Conservation (phyloP, 192 early-diverging fungal species). For the Coemansia sp. region DNA sequence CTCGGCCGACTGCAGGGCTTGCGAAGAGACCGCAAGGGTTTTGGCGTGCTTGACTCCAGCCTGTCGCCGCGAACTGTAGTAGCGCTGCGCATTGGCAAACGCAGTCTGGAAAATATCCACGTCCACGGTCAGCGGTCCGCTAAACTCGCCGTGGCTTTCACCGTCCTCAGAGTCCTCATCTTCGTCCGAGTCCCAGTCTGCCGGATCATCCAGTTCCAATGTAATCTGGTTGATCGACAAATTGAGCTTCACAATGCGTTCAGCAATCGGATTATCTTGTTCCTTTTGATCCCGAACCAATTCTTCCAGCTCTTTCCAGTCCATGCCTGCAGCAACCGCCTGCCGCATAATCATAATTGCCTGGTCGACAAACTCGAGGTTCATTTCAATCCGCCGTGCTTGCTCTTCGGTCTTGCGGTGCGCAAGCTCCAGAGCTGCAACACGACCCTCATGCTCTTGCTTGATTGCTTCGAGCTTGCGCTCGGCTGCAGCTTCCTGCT, state of each 20-base stretch:
- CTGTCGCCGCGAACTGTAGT: constrained; percentile 83
- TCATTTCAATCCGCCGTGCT: constrained; percentile 85
- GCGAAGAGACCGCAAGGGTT: constrained; percentile 78
- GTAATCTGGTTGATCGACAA: constrained; percentile 80
- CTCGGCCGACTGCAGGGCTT: constrained; percentile 89
- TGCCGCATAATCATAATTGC: constrained; percentile 84
- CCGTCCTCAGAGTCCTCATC: constrained; percentile 30
- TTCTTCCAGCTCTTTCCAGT: constrained; percentile 93
- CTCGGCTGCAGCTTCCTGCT: constrained; percentile 71
- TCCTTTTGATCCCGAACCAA: constrained; percentile 80
- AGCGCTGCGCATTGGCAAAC: constrained; percentile 84
- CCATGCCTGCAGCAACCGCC: constrained; percentile 89
- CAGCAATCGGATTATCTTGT: constrained; percentile 77
- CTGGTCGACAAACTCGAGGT: constrained; percentile 82
- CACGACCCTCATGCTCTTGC: constrained; percentile 74
- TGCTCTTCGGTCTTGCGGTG: constrained; percentile 68
- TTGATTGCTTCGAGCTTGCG: constrained; percentile 85
- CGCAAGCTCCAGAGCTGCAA: constrained; percentile 71
- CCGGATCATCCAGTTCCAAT: constrained; percentile 56
- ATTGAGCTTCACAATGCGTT: constrained; percentile 71
- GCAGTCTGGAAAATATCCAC: constrained; percentile 87
- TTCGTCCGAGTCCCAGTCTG: constrained; percentile 60
- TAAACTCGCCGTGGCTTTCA: constrained; percentile 46
- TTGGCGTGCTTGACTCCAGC: constrained; percentile 89
- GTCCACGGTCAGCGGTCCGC: constrained; percentile 61